Evolutionary conservation across 768 basidiomycete species (phyloP), one percentile per base, ranked within the genome.

Genomic region (Lactarius sp.): DNA sequence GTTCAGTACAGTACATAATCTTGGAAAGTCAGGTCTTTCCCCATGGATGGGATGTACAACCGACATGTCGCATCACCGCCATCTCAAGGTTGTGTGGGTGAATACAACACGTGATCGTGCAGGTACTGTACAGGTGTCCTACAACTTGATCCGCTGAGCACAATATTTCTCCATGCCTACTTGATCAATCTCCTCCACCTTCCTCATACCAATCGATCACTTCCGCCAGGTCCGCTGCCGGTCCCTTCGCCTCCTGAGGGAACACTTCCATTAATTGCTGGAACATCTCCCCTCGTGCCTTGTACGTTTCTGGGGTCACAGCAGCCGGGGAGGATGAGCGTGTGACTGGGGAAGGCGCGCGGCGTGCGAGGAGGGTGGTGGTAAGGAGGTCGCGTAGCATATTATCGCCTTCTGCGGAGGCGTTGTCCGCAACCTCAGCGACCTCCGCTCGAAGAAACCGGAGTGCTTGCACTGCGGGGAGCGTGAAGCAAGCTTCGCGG

Each of bases 401-500:
- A 0, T 85, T 27, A 0, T 85, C 79, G 70, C 92, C 89, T 60
- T 82, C 79, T 0, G 79, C 69, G 67, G 87, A 80, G 60, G 74
- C 76, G 67, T 90, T 88, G 71, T 92, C 83, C 18, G 91, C 90
- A 3, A 89, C 85, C 1, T 79, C 78, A 0, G 84, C 84, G 10
- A 93, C 87, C 54, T 86, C 80, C 0, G 78, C 83, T 71, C 87
- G 86, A 41, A 93, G 75, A 74, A 90, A 92, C 14, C 77, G 79
- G 46, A 93, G 78, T 0, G 91, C 88, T 69, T 85, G 82, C 27
- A 88, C 79, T 0, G 83, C 77, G 2, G 84, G 73, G 16, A 74
- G 77, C 52, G 84, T 83, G 72, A 85, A 83, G 69, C 88, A 89
- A 80, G 91, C 85, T 70, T 93, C 90, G n/a, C 86, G 83, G 75